Conservation (phyloP, 2,329 filamentous ascomycete genomes). For the Diaporthe humulicola region DNA sequence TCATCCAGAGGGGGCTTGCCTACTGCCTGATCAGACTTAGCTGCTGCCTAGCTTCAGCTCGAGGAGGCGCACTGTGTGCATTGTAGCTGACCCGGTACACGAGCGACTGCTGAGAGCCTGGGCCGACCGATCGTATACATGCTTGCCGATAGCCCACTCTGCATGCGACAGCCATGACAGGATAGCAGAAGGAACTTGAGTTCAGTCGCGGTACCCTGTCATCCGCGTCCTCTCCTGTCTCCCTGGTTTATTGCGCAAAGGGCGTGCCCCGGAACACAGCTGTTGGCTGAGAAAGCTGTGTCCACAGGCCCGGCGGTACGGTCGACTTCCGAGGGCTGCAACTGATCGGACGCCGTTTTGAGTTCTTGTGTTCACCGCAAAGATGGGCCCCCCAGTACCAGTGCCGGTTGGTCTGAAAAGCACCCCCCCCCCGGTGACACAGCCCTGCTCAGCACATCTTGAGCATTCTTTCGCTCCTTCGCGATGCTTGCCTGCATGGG, state of each 20-base stretch:
- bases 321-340: slow-evolving; percentile 31
- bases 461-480: slow-evolving; percentile 1
- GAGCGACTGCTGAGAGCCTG: slow-evolving; percentile 21
- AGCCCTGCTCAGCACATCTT: background rate
- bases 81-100: slow-evolving; percentile 23
- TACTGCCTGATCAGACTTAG: slow-evolving; percentile 35
- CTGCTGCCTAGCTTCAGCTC: background rate
- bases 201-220: slow-evolving; percentile 27
- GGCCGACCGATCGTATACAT: slow-evolving; percentile 32
- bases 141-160: slow-evolving; percentile 30
- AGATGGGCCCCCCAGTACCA: slow-evolving; percentile 16
- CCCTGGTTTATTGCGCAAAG: slow-evolving; percentile 3
- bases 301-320: slow-evolving; percentile 23
- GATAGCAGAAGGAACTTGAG: slow-evolving; percentile 18
- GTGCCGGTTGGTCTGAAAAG: background rate
- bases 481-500: slow-evolving; percentile 14
- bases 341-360: slow-evolving; percentile 29
- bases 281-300: slow-evolving; percentile 8
- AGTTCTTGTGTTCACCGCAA: slow-evolving; percentile 35
- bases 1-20: slow-evolving; percentile 16
- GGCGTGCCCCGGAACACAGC: slow-evolving; percentile 11
- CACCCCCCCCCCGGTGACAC: slow-evolving; percentile 13
- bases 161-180: slow-evolving; percentile 24
- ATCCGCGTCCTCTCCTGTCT: slow-evolving; percentile 11
- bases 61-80: slow-evolving; percentile 26